Base-by-base conservation (phyloP, 169 alveolate species). In the Cyclospora cayetanensis region DNA sequence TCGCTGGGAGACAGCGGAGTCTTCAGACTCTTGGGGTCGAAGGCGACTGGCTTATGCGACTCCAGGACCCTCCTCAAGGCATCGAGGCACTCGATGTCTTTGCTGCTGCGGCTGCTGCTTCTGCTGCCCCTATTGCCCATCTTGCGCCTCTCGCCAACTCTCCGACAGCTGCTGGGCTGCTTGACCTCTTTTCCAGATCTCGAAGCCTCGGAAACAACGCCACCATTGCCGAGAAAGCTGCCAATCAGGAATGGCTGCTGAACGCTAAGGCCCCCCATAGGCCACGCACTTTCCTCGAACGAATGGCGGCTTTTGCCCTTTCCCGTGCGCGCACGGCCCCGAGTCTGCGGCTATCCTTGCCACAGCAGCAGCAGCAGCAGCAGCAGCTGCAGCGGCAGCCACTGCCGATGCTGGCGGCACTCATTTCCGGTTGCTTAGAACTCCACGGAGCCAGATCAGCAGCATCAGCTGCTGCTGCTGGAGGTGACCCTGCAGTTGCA, bases 281-380 rank as follows among this genome's bases (percentile, higher is more conserved):
- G 39, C 85, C 85, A 9, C 85, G 3, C 0, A 74, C 85, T 0
- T 74, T 41, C 85, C 55, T 74, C 34, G 85, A 74, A 25, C 85
- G 85, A 29, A 37, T 74, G 22, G 63, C 63, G 12, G 85, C 85
- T 27, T 74, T 74, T 41, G 85, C 85, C 52, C 85, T 22, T 74
- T 29, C 65, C 25, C 29, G 85, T 29, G 85, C 85, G 2, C 85
- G 31, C 25, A 74, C 85, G 37, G 35, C 85, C 25, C 85, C 85
- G 4, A 41, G 65, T 20, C 39, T 74, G 42, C 85, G 85, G 34
- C 85, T 74, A 25, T 74, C 85, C 41, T 63, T 74, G 55, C 85
- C 85, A 27, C 85, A 74, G 85, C 85, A 74, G 85, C 85, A 74
- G 60, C 85, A 41, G 85, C 85, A 74, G n/a, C 60, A 46, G 60